Evolutionary conservation across 352 stramenopile species (phyloP).

Genomic region (Phytophthora colocasiae): DNA sequence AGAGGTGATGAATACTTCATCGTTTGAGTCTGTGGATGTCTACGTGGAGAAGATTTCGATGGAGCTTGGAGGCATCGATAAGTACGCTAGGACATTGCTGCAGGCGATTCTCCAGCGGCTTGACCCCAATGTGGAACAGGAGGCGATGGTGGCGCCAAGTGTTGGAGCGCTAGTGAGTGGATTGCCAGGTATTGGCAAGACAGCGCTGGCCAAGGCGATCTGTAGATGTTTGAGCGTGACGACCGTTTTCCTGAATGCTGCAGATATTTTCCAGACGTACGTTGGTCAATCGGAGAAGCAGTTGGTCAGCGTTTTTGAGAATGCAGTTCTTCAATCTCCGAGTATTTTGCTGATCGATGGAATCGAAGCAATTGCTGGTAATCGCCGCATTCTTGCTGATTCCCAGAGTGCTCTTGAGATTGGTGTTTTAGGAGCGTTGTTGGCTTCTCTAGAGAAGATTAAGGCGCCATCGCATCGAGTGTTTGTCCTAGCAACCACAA

Average conservation of each 20-base stretch:
- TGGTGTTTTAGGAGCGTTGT: conserved; percentile 82
- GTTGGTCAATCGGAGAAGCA: conserved; percentile 91
- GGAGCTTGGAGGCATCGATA: conserved; percentile 50
- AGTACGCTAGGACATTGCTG: conserved; percentile 45
- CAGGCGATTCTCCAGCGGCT: conserved; percentile 50
- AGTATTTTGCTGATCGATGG: conserved; percentile 91
- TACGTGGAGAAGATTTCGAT: conserved; percentile 42
- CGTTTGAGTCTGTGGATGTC: conserved; percentile 34
- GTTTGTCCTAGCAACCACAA: conserved; percentile 84
- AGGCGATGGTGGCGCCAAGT: conserved; percentile 25
- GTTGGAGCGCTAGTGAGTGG: conserved; percentile 75
- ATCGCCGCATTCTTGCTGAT: conserved; percentile 61
- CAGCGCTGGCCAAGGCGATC: conserved; percentile 53
- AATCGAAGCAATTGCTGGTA: conserved; percentile 87
- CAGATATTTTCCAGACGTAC: conserved; percentile 95
- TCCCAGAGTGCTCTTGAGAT: conserved; percentile 73
- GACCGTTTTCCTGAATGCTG: conserved; percentile 71
- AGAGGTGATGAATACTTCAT: neutral
- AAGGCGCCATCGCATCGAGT: conserved; percentile 47
- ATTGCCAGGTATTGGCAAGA: conserved; percentile 81
- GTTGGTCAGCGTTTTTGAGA: conserved; percentile 70
- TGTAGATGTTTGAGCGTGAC: conserved; percentile 48
- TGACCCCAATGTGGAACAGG: neutral
- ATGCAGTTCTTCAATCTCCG: conserved; percentile 47
- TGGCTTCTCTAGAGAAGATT: conserved; percentile 87